phyloP scores from a whole-genome alignment of 2,329 filamentous ascomycete genomes.

The Cladosporium austrohemisphaericum region DNA sequence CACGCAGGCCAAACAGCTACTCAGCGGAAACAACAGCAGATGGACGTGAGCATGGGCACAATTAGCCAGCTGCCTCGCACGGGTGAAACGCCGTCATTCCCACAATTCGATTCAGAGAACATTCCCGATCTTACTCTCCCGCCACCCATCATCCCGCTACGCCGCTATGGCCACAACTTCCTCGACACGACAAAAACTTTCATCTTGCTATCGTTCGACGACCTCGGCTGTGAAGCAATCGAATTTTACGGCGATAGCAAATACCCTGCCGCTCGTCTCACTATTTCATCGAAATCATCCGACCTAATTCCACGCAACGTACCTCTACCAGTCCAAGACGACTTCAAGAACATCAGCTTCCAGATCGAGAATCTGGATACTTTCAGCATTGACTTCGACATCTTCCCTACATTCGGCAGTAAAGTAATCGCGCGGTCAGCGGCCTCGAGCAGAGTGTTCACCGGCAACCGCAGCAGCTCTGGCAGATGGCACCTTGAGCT shows the following conservation, averaged over 20 bases:
- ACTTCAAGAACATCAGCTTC: slow-evolving; percentile 88
- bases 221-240: slow-evolving; percentile 68
- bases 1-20: slow-evolving; percentile 39
- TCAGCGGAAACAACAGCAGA: slow-evolving; percentile 14
- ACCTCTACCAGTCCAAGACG: slow-evolving; percentile 91
- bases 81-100: slow-evolving; percentile 22
- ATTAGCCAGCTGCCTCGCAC: slow-evolving; percentile 54
- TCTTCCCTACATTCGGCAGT: slow-evolving; percentile 94
- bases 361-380: slow-evolving; percentile 91
- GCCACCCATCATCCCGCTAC: slow-evolving; percentile 89
- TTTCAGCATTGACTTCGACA: slow-evolving; percentile 94
- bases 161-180: slow-evolving; percentile 97
- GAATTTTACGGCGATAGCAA: slow-evolving; percentile 97
- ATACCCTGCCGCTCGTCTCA: slow-evolving; percentile 89
- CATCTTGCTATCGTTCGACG: slow-evolving; percentile 85
- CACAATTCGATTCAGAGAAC: slow-evolving; percentile 64
- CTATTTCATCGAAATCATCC: slow-evolving; percentile 92
- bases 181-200: slow-evolving; percentile 90
- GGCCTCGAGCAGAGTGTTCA: slow-evolving; percentile 82
- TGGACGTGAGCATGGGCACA: slow-evolving; percentile 34
- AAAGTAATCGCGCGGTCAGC: slow-evolving; percentile 97
- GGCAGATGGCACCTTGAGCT: slow-evolving; percentile 81
- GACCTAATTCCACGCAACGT: slow-evolving; percentile 96
- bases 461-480: slow-evolving; percentile 67
- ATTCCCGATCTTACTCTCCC: slow-evolving; percentile 90